Evolutionary conservation across 768 basidiomycete species (phyloP).

Genomic region (Crassisporium funariophilum): DNA sequence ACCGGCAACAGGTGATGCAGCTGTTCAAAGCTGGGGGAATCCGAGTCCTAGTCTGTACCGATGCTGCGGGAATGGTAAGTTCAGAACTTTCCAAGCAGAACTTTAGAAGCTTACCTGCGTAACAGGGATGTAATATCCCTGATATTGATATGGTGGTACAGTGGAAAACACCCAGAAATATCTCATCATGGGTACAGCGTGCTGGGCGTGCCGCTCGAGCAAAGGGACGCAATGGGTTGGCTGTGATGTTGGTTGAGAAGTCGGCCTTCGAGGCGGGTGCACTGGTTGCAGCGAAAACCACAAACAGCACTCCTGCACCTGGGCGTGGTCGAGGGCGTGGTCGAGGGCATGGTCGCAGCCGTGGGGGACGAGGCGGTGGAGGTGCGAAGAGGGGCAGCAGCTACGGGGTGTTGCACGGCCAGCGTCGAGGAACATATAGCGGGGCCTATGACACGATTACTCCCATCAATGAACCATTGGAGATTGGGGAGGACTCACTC

Average conservation of each 20-base stretch:
- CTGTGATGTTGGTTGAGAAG: conserved; percentile 26
- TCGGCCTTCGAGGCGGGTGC: conserved; percentile 3
- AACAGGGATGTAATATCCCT: conserved; percentile 30
- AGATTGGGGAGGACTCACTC: background rate
- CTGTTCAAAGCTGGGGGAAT: conserved; percentile 26
- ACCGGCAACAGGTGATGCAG: conserved; percentile 24
- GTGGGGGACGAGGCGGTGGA: background rate
- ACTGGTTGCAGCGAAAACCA: background rate
- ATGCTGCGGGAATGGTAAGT: conserved; percentile 39
- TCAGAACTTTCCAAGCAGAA: background rate
- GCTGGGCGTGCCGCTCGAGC: conserved; percentile 32
- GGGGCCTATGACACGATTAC: background rate
- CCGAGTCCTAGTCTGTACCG: conserved; percentile 33
- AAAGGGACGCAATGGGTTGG: conserved; percentile 13
- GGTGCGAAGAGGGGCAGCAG: background rate
- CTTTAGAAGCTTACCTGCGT: background rate
- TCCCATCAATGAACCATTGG: background rate
- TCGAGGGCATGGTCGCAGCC: background rate
- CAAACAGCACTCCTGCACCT: background rate
- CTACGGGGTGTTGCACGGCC: background rate
- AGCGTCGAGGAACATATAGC: background rate
- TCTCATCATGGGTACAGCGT: conserved; percentile 33
- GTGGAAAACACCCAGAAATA: conserved; percentile 29
- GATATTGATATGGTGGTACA: conserved; percentile 37
- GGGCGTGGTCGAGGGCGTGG: background rate